Conservation (phyloP, 2,329 filamentous ascomycete species). For the Chrysosporium keratinophilum region DNA sequence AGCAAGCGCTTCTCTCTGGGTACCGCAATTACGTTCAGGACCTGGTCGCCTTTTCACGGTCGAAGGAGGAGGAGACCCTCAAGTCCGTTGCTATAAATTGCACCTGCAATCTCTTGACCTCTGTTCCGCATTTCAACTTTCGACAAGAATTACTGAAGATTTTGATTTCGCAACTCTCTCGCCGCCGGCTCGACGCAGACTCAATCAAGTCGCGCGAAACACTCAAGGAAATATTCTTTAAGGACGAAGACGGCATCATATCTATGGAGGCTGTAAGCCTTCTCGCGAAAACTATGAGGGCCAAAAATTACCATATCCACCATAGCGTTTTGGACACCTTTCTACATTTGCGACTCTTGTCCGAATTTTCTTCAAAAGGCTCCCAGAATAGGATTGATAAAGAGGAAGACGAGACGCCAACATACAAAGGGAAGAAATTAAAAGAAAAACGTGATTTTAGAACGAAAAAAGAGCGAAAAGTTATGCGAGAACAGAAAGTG, state of each 20-base stretch:
- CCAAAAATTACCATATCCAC: constrained; percentile 68
- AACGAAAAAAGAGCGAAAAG: constrained; percentile 77
- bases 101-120: constrained; percentile 65
- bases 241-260: constrained; percentile 82
- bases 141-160: constrained; percentile 79
- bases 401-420: constrained; percentile 37
- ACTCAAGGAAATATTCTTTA: constrained; percentile 67
- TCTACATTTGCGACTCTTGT: constrained; percentile 74
- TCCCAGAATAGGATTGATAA: constrained; percentile 68
- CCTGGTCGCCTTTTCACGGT: constrained; percentile 57
- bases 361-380: constrained; percentile 75
- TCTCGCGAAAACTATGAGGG: constrained; percentile 91
- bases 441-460: constrained; percentile 75
- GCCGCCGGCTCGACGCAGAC: constrained; percentile 59
- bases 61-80: constrained; percentile 37
- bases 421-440: constrained; percentile 44
- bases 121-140: constrained; percentile 96
- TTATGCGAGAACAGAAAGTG: constrained; percentile 71
- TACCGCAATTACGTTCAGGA: constrained; percentile 79
- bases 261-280: constrained; percentile 78
- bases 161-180: constrained; percentile 70
- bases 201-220: constrained; percentile 68
- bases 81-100: constrained; percentile 73
- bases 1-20: constrained; percentile 72
- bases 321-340: constrained; percentile 85